Conservation (phyloP, 1,139 yeast species). For the Keqinozyma sinolaborantium region DNA sequence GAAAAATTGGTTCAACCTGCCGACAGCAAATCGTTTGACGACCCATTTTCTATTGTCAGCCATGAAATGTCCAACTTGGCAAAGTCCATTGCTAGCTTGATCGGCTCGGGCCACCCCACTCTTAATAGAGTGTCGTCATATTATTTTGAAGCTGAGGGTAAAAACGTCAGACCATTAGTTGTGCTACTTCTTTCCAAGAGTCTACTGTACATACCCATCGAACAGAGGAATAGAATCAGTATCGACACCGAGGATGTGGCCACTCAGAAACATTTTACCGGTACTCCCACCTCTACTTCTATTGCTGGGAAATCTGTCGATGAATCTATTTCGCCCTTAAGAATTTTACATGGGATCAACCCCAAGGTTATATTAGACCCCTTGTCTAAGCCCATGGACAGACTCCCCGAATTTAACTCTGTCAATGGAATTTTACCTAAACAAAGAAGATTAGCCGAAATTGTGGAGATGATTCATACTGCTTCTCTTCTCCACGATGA, state of each 20-base stretch:
- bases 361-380: conserved; percentile 81
- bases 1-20: conserved; percentile 78
- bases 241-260: conserved; percentile 64
- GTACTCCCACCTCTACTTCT: conserved; percentile 45
- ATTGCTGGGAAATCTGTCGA: conserved; percentile 54
- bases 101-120: conserved; percentile 93
- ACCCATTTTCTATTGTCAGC: conserved; percentile 90
- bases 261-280: conserved; percentile 56
- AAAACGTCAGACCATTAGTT: conserved; percentile 88
- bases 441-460: conserved; percentile 92
- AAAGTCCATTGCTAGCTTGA: conserved; percentile 75
- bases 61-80: conserved; percentile 92
- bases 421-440: conserved; percentile 80
- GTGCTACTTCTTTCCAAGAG: conserved; percentile 84
- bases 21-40: conserved; percentile 47
- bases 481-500: conserved; percentile 97
- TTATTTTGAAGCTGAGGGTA: conserved; percentile 94
- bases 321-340: conserved; percentile 73
- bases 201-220: conserved; percentile 69
- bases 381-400: conserved; percentile 74
- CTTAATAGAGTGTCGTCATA: conserved; percentile 86
- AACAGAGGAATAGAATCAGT: conserved; percentile 58
- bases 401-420: conserved; percentile 59
- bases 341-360: conserved; percentile 82
- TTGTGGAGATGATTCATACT: conserved; percentile 97